Evolutionary conservation across 768 basidiomycete species (phyloP).

Genomic region (Peribolospora kevripleyi): DNA sequence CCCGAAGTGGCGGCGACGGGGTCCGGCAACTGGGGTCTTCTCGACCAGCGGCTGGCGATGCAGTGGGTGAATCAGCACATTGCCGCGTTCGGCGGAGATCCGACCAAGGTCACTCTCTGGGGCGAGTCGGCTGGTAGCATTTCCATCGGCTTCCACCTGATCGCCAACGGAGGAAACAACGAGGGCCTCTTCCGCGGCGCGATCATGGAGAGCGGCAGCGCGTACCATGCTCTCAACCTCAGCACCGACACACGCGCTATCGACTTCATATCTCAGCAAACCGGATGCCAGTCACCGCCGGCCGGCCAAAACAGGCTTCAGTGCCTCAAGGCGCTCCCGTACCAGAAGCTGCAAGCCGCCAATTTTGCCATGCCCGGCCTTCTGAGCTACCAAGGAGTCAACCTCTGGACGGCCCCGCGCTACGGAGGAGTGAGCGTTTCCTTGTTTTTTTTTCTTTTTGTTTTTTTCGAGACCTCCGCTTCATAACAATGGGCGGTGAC

Average conservation of each 20-base stretch:
- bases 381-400: background rate
- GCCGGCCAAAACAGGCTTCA: constrained; percentile 1
- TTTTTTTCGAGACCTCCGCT: no score
- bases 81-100: constrained; percentile 39
- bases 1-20: constrained; percentile 24
- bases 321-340: constrained; percentile 1
- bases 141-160: constrained; percentile 1
- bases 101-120: constrained; percentile 23
- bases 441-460: no score
- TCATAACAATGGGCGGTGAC: no score
- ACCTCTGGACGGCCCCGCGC: background rate
- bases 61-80: constrained; percentile 42
- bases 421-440: no score
- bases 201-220: constrained; percentile 5
- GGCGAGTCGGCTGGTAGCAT: constrained; percentile 4
- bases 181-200: constrained; percentile 8
- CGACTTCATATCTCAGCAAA: background rate
- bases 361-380: background rate
- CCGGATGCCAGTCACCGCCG: background rate
- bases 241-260: no score
- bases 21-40: constrained; percentile 30
- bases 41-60: constrained; percentile 36
- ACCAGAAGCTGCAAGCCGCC: background rate
- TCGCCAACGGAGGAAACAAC: constrained; percentile 6
- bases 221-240: background rate